Base-by-base conservation (phyloP, 2,329 filamentous ascomycete genomes). In the Ceratocystis cacaofunesta region DNA sequence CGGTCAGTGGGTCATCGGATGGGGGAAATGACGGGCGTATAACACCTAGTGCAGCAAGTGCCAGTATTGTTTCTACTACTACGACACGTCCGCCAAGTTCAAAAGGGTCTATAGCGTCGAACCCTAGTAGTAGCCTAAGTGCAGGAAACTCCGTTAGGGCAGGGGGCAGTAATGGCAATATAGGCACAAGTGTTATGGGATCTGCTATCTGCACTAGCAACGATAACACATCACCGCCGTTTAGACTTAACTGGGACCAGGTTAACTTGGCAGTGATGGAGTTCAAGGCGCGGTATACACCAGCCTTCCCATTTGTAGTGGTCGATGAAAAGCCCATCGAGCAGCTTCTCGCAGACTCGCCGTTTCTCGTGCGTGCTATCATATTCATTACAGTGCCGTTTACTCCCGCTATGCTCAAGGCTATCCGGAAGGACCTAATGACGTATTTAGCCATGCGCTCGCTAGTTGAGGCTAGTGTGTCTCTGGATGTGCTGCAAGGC, bases 401-500 rank as follows among this genome's bases (percentile, higher is more conserved):
- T 2, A 72, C 70, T 57, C 67, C 68, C 28, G 66, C 71, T 2
- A 69, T 70, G 28, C 65, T 74, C 30, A 71, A 70, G n/a, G 76
- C 73, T 71, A 80, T 75, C 70, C 78, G 69, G 71, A 76, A 71
- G 57, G 76, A 75, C 48, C 72, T 76, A 25, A 72, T 77, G 68
- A 74, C 74, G 5, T 77, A 78, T 69, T 69, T 80, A 36, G 74
- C 76, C 5, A 72, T 78, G 22, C 75, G 75, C 43, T 70, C 78
- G 61, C 62, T 81, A 0, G 72, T 78, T 1, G 72, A 75, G 66
- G 75, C 75, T 19, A 74, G 78, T 48, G 72, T 72, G 41, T 74
- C 72, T 17, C 66, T 81, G 7, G 78, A 79, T 65, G 69, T 78
- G 2, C 72, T 81, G 1, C 78, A 80, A 69, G 79, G 78, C 0